A percentile compares a stretch with the other conserved stretches of the same genome.
Evolutionary conservation across 164 flowering plant genomes (phyloP).

Genomic region (Umbellularia californica): DNA sequence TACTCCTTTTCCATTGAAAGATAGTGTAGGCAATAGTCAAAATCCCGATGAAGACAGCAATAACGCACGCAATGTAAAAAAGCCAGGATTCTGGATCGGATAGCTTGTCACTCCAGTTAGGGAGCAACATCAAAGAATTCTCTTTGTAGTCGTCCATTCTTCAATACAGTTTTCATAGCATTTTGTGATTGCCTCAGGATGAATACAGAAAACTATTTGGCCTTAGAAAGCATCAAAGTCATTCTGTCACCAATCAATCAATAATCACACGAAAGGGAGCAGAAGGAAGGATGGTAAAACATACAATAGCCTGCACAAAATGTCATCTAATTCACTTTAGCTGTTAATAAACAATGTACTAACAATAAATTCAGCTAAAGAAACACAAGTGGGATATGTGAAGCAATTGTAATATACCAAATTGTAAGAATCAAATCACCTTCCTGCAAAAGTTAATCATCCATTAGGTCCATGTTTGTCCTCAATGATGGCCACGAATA

Average conservation of each 20-base stretch:
- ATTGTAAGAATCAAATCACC: neutral
- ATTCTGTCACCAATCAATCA: neutral
- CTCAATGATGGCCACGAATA: neutral
- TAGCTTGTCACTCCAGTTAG: constrained; percentile 39
- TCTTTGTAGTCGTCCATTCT: constrained; percentile 53
- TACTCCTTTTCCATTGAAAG: constrained; percentile 90
- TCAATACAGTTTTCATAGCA: neutral
- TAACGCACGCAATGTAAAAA: constrained; percentile 53
- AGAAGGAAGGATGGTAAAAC: neutral
- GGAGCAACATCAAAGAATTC: constrained; percentile 19
- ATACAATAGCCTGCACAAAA: neutral
- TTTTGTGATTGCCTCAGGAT: neutral
- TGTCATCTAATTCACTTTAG: neutral
- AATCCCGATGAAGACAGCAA: constrained; percentile 70
- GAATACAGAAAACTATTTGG: neutral
- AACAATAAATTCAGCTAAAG: neutral
- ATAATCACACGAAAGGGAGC: neutral
- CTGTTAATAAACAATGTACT: neutral
- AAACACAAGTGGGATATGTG: too few relatives aligned
- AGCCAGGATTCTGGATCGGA: constrained; percentile 54
- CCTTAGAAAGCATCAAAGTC: neutral
- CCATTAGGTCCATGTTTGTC: neutral
- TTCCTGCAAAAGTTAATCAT: neutral
- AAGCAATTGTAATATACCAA: neutral
- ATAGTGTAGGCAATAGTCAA: constrained; percentile 75